phyloP scores from a whole-genome alignment of 139 green algal species.

The Haematococcus lacustris region DNA sequence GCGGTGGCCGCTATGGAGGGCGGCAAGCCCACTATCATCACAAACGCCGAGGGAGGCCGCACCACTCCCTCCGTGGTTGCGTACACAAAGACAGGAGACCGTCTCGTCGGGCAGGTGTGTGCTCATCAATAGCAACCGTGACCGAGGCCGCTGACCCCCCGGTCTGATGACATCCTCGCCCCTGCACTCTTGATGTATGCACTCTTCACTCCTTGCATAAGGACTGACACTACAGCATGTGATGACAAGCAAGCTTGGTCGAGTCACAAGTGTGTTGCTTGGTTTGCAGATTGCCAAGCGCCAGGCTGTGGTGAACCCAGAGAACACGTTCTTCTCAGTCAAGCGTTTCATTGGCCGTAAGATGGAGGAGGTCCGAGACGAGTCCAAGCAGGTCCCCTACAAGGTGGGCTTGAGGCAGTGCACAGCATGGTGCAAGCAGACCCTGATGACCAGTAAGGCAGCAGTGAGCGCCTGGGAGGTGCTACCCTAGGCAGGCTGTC shows the following conservation, averaged over 20 bases:
- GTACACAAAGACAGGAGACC: constrained; percentile 89
- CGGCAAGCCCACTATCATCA: constrained; percentile 94
- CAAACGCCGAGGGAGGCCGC: constrained; percentile 92
- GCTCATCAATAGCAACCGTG: no score
- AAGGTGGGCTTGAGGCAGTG: constrained; percentile 24
- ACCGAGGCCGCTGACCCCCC: no score
- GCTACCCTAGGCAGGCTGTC: no score
- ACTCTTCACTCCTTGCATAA: no score
- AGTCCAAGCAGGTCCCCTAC: constrained; percentile 93
- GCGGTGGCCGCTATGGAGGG: constrained; percentile 89
- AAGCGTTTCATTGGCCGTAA: constrained; percentile 98
- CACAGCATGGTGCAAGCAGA: no score
- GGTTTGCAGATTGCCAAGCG: constrained; percentile 98
- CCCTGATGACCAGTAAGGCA: no score
- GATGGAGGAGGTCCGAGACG: constrained; percentile 83
- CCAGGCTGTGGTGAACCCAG: constrained; percentile 96
- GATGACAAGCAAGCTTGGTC: no score
- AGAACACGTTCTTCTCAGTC: constrained; percentile 99
- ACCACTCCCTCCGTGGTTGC: constrained; percentile 97
- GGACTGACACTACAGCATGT: no score
- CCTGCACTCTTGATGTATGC: no score
- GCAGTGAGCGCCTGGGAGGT: no score
- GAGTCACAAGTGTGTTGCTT: no score
- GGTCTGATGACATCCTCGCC: no score
- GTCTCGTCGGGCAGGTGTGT: constrained; percentile 88